Base-by-base conservation (phyloP, 2,329 filamentous ascomycete genomes). In the Raffaelea arxii region DNA sequence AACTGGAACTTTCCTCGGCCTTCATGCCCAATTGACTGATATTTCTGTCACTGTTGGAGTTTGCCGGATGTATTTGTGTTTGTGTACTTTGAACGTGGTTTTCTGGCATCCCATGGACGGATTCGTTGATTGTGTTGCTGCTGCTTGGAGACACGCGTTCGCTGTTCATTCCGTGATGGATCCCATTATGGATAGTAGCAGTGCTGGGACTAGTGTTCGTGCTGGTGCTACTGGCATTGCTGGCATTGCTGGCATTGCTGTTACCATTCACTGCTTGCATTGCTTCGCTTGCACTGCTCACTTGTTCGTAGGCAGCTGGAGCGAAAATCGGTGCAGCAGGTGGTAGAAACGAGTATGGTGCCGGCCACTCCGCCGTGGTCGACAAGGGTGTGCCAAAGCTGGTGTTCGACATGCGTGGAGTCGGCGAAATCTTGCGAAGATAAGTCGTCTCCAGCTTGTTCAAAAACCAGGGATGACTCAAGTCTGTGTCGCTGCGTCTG, bases 21-120 rank as follows among this genome's bases (percentile, higher is more conserved):
- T 82, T 78, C 6, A 82, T 78, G 50, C 84, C 85, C 53, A 88
- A 69, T 21, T 36, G 21, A 23, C 25, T 25, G 21, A 25, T n/a
- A 27, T 18, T 23, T 37, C 21, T 36, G 6, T 46, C 43, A 2
- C 36, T 25, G 19, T 39, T 40, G 12, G 44, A 18, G 23, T 35
- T 44, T 10, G 11, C 36, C 6, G 6, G 21, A 12, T 16, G 25
- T 79, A 78, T 41, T 88, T n/a, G n/a, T n/a, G n/a, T n/a, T n/a
- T n/a, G n/a, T n/a, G n/a, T n/a, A n/a, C n/a, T n/a, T n/a, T n/a
- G n/a, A n/a, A n/a, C n/a, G n/a, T n/a, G n/a, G n/a, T n/a, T n/a
- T n/a, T n/a, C n/a, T n/a, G n/a, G n/a, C n/a, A n/a, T n/a, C n/a
- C n/a, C n/a, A n/a, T n/a, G n/a, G n/a, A n/a, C n/a, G n/a, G n/a